Base-by-base conservation (phyloP, 2,329 filamentous ascomycete genomes). In the Tothia fuscella region DNA sequence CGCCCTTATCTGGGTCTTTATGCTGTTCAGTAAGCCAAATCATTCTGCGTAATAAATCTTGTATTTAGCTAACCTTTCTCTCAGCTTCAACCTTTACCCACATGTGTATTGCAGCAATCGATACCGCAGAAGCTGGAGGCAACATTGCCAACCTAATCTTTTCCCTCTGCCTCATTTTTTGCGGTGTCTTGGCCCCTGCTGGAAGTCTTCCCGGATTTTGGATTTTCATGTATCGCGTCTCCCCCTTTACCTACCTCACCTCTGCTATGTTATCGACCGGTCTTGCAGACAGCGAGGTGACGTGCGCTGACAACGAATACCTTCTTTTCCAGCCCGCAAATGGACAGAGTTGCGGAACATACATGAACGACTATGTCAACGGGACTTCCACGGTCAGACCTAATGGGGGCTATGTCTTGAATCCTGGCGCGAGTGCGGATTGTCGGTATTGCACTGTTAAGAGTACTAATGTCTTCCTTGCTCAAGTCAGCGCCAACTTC, bases 11-110 rank as follows among this genome's bases (percentile, higher is more conserved):
- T 70, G 78, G 54, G 65, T 72, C 48, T 93, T 93, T 71, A n/a
- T n/a, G n/a, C n/a, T n/a, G n/a, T n/a, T n/a, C n/a, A n/a, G n/a
- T n/a, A n/a, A n/a, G n/a, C n/a, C n/a, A n/a, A n/a, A n/a, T n/a
- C n/a, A n/a, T n/a, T n/a, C n/a, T n/a, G n/a, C n/a, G n/a, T n/a
- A n/a, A n/a, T n/a, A n/a, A n/a, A n/a, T n/a, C n/a, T n/a, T n/a
- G n/a, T n/a, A n/a, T n/a, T n/a, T n/a, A n/a, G n/a, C n/a, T n/a
- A n/a, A n/a, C n/a, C n/a, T 68, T 89, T 49, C 61, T 93, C 41
- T 89, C 88, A 62, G 79, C 81, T 0, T 83, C 76, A 9, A 91
- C 85, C 4, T 93, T 93, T 56, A 78, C 82, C 6, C 74, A 81
- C 47, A 76, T 89, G 63, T 66, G 85, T 50, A 85, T 91, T 50